Base-by-base conservation (phyloP, 345 rosid species). In the Corchorus capsularis region DNA sequence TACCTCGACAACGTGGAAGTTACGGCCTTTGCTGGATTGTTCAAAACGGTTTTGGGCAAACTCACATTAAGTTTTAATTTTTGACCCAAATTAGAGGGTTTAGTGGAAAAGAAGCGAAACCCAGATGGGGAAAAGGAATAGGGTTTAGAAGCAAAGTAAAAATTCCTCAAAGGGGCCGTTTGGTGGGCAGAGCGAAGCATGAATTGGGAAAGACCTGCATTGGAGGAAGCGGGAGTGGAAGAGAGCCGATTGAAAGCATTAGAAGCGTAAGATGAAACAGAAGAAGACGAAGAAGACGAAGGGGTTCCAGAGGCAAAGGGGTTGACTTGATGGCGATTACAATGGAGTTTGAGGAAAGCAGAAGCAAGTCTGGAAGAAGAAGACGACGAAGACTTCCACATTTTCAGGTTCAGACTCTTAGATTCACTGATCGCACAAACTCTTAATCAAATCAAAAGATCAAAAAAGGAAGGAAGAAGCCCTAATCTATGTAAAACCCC, bases 1-100 rank as follows among this genome's bases (percentile, higher is more conserved):
- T 92, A 93, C 76, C 84, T 80, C 19, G 87, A 82, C 75, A 93
- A 85, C 49, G 84, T 78, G 46, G 97, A 88, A 62, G 81, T 57
- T 47, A 90, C 80, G 16, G 86, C 87, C 19, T 72, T 70, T 1
- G 85, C 83, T 6, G 96, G 93, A 81, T 87, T 96, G 45, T 85
- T 87, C 63, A 92, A 77, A 76, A 83, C 66, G 79, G 79, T 83
- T 76, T 81, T 88, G 11, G 87, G 79, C 43, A 89, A 86, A 78
- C 56, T 82, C 68, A 81, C 86, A 32, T 79, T 77, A 8, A 78
- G 15, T 68, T 79, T 86, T 55, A 78, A 17, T 68, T 79, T 86
- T 55, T 82, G 79, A 63, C 81, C 77, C 1, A 79, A 84, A 37
- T 76, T 76, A 0, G 88, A 82, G 63, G 78, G 55, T 53, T 82